Conservation (phyloP, 2,329 filamentous ascomycete genomes). For the Cladophialophora exuberans region DNA sequence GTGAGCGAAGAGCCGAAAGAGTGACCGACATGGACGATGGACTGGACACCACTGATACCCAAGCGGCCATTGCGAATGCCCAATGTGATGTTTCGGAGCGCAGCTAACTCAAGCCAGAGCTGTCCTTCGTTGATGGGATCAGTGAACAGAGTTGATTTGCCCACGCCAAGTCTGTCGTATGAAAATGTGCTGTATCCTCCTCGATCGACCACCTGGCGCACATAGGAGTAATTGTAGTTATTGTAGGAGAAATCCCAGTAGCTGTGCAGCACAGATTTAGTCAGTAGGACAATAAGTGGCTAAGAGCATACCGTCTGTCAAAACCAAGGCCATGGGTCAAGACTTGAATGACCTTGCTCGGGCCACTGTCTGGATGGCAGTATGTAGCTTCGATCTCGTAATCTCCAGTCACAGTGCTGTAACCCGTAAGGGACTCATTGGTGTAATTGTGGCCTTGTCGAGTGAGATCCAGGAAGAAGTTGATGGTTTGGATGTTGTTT, state of each 20-base stretch:
- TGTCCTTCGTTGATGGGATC: not conserved
- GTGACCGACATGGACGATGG: not conserved
- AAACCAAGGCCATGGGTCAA: constrained; percentile 11
- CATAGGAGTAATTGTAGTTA: not conserved
- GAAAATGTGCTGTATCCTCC: not conserved
- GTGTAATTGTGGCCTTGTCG: constrained; percentile 52
- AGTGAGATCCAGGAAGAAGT: constrained; percentile 57
- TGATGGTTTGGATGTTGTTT: constrained; percentile 59
- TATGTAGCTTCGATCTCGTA: constrained; percentile 65
- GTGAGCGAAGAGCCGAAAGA: not conserved
- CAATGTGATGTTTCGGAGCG: not conserved
- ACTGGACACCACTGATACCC: not conserved
- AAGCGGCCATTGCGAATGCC: not conserved
- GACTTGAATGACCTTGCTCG: constrained; percentile 2
- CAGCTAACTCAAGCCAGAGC: not conserved
- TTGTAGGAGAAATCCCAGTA: not conserved
- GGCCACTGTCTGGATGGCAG: constrained; percentile 57
- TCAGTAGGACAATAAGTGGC: not conserved
- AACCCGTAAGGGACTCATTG: constrained; percentile 39
- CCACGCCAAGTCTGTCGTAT: not conserved
- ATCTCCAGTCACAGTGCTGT: constrained; percentile 54
- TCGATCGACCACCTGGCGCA: not conserved
- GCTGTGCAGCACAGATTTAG: not conserved
- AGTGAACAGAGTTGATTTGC: not conserved
- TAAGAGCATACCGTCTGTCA: not conserved